phyloP scores from a whole-genome alignment of 2,329 filamentous ascomycete species.

The Lachnellula hyalina region DNA sequence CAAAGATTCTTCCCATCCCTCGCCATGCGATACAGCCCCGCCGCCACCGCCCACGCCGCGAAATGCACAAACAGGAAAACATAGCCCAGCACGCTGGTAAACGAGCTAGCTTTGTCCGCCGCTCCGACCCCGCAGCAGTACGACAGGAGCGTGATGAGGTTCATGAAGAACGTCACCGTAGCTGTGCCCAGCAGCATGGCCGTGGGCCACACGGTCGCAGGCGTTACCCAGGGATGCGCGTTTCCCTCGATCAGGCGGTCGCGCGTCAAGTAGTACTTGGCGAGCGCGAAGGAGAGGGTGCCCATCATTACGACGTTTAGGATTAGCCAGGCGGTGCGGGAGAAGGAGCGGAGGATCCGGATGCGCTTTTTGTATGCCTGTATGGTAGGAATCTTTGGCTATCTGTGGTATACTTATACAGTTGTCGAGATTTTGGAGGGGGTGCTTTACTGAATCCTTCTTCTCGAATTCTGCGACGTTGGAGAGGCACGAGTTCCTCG shows the following conservation, averaged over 20 bases:
- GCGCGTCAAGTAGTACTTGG: slow-evolving; percentile 17
- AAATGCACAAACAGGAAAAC: slow-evolving; percentile 10
- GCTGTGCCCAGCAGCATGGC: slow-evolving; percentile 17
- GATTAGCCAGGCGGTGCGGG: slow-evolving; percentile 13
- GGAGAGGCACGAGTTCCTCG: neutral
- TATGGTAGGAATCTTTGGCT: neutral
- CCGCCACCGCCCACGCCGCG: slow-evolving; percentile 12
- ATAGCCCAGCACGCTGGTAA: slow-evolving; percentile 5
- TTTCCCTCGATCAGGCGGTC: slow-evolving; percentile 5
- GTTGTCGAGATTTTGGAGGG: too few species aligned
- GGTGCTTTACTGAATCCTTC: slow-evolving; percentile 10
- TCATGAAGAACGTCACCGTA: slow-evolving; percentile 15
- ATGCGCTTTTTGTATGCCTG: slow-evolving; percentile 20
- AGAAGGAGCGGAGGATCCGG: slow-evolving; percentile 18
- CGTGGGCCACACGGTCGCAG: slow-evolving; percentile 16
- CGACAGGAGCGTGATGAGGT: slow-evolving; percentile 10
- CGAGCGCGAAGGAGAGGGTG: slow-evolving; percentile 16
- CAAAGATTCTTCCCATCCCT: slow-evolving; percentile 13
- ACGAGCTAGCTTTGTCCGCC: slow-evolving; percentile 13
- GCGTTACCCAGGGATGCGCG: slow-evolving; percentile 9
- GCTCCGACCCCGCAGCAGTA: slow-evolving; percentile 14
- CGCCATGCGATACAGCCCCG: slow-evolving; percentile 10
- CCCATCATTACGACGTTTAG: slow-evolving; percentile 15
- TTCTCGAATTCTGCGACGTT: slow-evolving; percentile 9
- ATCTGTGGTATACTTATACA: neutral